Percentiles rank a stretch among this genome's conserved stretches.
phyloP scores from a whole-genome alignment of 345 rosid species.

The Gossypioides kirkii region DNA sequence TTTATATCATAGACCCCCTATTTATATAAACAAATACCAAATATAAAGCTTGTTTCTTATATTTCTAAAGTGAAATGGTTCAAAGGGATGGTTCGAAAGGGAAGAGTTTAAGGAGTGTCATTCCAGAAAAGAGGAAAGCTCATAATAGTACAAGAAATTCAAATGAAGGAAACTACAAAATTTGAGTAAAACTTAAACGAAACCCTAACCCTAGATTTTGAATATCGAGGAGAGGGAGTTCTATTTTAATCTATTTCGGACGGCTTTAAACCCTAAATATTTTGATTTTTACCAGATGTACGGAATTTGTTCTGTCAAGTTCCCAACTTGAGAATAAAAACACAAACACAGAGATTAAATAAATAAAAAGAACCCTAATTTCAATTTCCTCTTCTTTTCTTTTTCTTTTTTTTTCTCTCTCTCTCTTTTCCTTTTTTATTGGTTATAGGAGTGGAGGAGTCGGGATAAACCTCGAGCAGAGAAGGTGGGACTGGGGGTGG shows the following conservation, averaged over 20 bases:
- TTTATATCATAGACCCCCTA: conserved; percentile 23
- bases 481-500: background rate
- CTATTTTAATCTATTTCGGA: background rate
- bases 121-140: background rate
- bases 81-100: background rate
- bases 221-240: conserved; percentile 1
- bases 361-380: background rate
- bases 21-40: background rate
- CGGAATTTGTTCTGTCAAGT: background rate
- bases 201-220: conserved; percentile 9
- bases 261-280: conserved; percentile 23
- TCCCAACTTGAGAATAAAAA: conserved; percentile 2
- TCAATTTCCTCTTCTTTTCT: conserved; percentile 2
- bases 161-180: background rate
- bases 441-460: background rate
- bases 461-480: conserved; percentile 20
- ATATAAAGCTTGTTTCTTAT: background rate
- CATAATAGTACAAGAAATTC: background rate
- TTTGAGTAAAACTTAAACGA: background rate
- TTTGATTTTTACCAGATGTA: conserved; percentile 4
- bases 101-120: background rate
- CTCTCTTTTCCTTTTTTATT: conserved; percentile 20
- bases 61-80: background rate
- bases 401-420: background rate
- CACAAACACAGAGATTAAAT: background rate